phyloP scores from a whole-genome alignment of 495 filamentous ascomycete genomes.

The Hypoxylon rickii region DNA sequence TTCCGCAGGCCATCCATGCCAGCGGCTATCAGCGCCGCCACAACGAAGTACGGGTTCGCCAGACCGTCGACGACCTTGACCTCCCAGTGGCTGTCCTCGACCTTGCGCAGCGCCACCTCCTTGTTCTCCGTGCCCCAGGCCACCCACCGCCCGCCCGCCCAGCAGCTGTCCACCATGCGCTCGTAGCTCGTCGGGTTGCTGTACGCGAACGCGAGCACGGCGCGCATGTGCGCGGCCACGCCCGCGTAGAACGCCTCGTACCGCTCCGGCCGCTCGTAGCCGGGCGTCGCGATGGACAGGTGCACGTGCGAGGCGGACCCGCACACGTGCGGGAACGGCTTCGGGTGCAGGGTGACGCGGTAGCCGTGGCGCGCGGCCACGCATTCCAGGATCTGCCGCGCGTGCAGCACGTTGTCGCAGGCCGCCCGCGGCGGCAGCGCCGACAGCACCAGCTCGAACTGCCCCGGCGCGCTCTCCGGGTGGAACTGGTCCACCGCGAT shows the following conservation, averaged over 20 bases:
- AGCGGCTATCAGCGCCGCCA: slow-evolving; percentile 67
- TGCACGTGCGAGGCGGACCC: slow-evolving; percentile 73
- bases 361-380: slow-evolving; percentile 62
- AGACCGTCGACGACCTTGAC: slow-evolving; percentile 71
- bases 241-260: slow-evolving; percentile 68
- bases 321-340: slow-evolving; percentile 61
- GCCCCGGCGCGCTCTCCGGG: slow-evolving; percentile 72
- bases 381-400: slow-evolving; percentile 68
- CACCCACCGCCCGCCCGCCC: slow-evolving; percentile 77
- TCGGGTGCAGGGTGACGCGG: slow-evolving; percentile 78
- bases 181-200: slow-evolving; percentile 63
- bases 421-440: slow-evolving; percentile 67
- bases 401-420: slow-evolving; percentile 72
- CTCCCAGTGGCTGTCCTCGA: slow-evolving; percentile 70
- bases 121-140: slow-evolving; percentile 79
- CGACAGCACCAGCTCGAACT: slow-evolving; percentile 80
- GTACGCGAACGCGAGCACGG: slow-evolving; percentile 70
- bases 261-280: slow-evolving; percentile 42
- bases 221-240: slow-evolving; percentile 64
- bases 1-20: slow-evolving; percentile 65
- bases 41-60: slow-evolving; percentile 72
- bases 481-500: slow-evolving; percentile 79
- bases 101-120: slow-evolving; percentile 67
- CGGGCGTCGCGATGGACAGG: slow-evolving; percentile 60
- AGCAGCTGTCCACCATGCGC: slow-evolving; percentile 66